These are phyloP conservation scores for Blepharisma stoltei DNA, from an alignment of 73 alveolate species.

Conservation along the genomic window DNA sequence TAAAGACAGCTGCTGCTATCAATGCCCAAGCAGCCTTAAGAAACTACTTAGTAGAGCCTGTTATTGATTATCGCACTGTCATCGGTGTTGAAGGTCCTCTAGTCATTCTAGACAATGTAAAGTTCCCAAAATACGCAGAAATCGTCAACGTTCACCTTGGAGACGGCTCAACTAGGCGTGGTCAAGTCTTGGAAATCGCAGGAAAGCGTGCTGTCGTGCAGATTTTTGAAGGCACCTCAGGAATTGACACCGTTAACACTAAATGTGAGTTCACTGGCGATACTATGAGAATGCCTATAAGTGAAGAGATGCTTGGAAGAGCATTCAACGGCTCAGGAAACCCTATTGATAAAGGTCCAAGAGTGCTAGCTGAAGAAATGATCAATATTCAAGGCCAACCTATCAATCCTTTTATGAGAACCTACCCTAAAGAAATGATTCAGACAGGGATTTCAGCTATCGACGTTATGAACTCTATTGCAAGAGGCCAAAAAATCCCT, in stretches of 20 bases:
- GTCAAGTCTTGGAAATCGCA: slow-evolving; percentile 98
- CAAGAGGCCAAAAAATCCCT: slow-evolving; percentile 99
- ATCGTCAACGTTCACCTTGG: slow-evolving; percentile 94
- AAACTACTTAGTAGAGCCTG: slow-evolving; percentile 91
- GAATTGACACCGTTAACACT: slow-evolving; percentile 91
- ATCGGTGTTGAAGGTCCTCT: slow-evolving; percentile 99
- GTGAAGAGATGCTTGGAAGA: slow-evolving; percentile 99
- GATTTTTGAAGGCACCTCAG: slow-evolving; percentile 99
- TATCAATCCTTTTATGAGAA: slow-evolving; percentile 96
- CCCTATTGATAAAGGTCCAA: slow-evolving; percentile 99
- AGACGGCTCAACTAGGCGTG: slow-evolving; percentile 98
- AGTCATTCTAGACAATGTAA: slow-evolving; percentile 98
- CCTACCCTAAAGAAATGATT: slow-evolving; percentile 96
- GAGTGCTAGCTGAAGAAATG: slow-evolving; percentile 99
- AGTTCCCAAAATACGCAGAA: slow-evolving; percentile 94
- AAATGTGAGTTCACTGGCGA: slow-evolving; percentile 98
- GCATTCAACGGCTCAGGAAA: slow-evolving; percentile 99
- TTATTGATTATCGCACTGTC: slow-evolving; percentile 99
- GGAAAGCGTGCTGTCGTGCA: slow-evolving; percentile 81
- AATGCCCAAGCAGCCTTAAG: slow-evolving; percentile 67
- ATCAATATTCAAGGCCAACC: slow-evolving; percentile 98
- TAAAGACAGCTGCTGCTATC: slow-evolving; percentile 35
- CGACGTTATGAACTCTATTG: slow-evolving; percentile 99
- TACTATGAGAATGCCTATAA: slow-evolving; percentile 97
- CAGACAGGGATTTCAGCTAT: slow-evolving; percentile 99